These are phyloP conservation scores for Gremmenia infestans DNA, from an alignment of 2,329 filamentous ascomycete genomes.

Conservation along the genomic window DNA sequence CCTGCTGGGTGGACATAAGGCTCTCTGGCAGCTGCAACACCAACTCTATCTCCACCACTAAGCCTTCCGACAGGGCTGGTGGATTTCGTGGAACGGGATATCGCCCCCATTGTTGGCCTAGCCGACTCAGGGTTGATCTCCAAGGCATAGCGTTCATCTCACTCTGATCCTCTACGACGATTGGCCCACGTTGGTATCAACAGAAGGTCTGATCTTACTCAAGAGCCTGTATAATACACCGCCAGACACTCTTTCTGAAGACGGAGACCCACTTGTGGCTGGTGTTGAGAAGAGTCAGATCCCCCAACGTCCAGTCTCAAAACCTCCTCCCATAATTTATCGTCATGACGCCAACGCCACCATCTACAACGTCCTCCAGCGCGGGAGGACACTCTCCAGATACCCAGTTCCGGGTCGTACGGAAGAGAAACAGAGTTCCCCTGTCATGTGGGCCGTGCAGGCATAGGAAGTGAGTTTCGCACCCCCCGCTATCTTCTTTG, in stretches of 20 bases:
- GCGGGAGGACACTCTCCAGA: constrained; percentile 75
- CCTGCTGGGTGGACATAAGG: constrained; percentile 24
- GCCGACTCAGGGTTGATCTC: constrained; percentile 13
- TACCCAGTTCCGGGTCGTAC: constrained; percentile 79
- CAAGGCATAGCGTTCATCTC: constrained; percentile 3
- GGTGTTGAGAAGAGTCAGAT: constrained; percentile 9
- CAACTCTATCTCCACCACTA: constrained; percentile 24
- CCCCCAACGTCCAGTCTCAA: constrained; percentile 1
- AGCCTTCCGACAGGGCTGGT: constrained; percentile 10
- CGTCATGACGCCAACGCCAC: constrained; percentile 69
- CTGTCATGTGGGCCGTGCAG: constrained; percentile 88
- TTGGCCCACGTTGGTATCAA: constrained; percentile 17
- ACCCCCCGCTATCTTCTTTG: constrained; percentile 1
- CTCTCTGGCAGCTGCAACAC: constrained; percentile 23
- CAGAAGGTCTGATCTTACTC: background rate
- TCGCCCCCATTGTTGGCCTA: constrained; percentile 15
- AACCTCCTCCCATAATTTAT: constrained; percentile 14
- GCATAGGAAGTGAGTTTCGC: constrained; percentile 70
- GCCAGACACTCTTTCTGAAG: constrained; percentile 7
- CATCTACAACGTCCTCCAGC: constrained; percentile 71
- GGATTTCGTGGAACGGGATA: constrained; percentile 10
- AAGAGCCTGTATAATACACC: background rate
- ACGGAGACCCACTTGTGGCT: constrained; percentile 14
- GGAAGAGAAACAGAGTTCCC: constrained; percentile 87
- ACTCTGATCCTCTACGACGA: constrained; percentile 6